Percentiles rank a stretch among this genome's conserved stretches.
Evolutionary conservation across 441 rosid genomes (phyloP).

Genomic region (Jatropha multifida): DNA sequence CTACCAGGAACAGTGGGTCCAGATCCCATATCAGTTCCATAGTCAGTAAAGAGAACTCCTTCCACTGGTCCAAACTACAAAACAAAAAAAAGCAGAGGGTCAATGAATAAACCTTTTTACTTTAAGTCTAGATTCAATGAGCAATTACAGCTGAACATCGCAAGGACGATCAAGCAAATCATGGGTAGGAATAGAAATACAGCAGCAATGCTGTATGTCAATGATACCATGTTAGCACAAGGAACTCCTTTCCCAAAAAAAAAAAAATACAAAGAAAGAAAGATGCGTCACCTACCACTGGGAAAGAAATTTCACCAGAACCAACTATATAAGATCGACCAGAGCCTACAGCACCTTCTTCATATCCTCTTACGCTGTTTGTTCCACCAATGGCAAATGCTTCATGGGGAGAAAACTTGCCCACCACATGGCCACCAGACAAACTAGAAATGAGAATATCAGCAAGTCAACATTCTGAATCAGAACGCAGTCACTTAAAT

Average conservation of each 20-base stretch:
- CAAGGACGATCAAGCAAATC: slow-evolving; percentile 3
- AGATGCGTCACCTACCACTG: slow-evolving; percentile 49
- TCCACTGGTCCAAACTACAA: slow-evolving; percentile 78
- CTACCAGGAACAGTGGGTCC: slow-evolving; percentile 79
- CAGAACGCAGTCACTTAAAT: background rate
- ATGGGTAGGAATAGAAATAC: background rate
- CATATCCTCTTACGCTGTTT: slow-evolving; percentile 93
- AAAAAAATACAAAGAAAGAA: background rate
- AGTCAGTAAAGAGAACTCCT: slow-evolving; percentile 91
- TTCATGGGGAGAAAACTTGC: slow-evolving; percentile 90
- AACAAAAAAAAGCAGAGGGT: slow-evolving; percentile 6
- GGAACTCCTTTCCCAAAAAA: no score
- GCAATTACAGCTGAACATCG: background rate
- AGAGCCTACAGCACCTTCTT: slow-evolving; percentile 96
- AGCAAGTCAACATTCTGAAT: slow-evolving; percentile 28
- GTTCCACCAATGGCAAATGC: slow-evolving; percentile 95
- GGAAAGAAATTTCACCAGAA: slow-evolving; percentile 83
- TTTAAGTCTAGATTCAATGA: background rate
- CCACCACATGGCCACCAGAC: slow-evolving; percentile 89
- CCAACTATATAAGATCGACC: slow-evolving; percentile 87
- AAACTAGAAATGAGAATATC: slow-evolving; percentile 41
- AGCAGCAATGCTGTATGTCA: background rate
- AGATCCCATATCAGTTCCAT: slow-evolving; percentile 89
- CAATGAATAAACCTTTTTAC: background rate
- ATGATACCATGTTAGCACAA: background rate